These are phyloP conservation scores for Camellia sinensis DNA, from an alignment of 148 eudicot genomes.

Conservation along the genomic window DNA sequence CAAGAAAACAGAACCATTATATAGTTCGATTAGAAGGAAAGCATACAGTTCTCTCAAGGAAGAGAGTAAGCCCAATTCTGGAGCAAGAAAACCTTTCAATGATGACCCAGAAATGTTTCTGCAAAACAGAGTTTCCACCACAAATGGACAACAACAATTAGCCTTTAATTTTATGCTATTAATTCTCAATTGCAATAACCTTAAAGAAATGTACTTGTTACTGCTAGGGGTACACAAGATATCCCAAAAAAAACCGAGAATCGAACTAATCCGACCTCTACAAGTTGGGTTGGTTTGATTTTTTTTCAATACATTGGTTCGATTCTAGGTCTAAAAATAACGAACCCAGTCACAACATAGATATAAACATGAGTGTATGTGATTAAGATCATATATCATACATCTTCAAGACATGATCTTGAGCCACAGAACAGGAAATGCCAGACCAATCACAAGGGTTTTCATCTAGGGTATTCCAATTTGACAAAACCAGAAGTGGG, in stretches of 20 bases:
- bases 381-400: conserved; percentile 32
- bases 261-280: too few relatives aligned
- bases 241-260: too few relatives aligned
- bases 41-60: conserved; percentile 73
- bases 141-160: neutral
- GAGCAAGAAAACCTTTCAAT: conserved; percentile 78
- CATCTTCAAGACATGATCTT: conserved; percentile 71
- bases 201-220: neutral
- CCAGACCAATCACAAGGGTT: conserved; percentile 88
- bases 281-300: too few relatives aligned
- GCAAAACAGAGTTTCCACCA: conserved; percentile 26
- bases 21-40: neutral
- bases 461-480: conserved; percentile 79
- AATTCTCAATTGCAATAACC: neutral
- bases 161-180: neutral
- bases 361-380: neutral
- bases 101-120: conserved; percentile 86
- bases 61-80: conserved; percentile 59
- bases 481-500: conserved; percentile 68
- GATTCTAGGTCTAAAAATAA: too few relatives aligned
- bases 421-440: conserved; percentile 55
- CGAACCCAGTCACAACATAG: neutral
- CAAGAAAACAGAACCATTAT: neutral
- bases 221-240: too few relatives aligned
- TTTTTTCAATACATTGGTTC: too few relatives aligned